Evolutionary conservation across 164 flowering plant species (phyloP), one percentile per base, ranked within the genome.

Genomic region (Sextonia rubra): DNA sequence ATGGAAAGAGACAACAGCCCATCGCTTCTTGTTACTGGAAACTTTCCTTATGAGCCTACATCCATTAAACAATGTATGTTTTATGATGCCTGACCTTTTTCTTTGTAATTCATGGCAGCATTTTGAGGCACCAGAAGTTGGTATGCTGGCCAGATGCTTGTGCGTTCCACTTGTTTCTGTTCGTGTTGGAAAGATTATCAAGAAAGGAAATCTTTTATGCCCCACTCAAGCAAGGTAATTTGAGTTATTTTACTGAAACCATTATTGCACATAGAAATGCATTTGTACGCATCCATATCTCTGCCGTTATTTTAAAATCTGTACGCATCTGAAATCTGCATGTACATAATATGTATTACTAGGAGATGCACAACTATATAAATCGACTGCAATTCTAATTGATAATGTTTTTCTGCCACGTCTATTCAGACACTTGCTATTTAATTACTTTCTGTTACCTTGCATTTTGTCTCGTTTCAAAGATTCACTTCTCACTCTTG

Each of bases 131-230:
- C 70, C 90, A 4, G 99, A 95, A 79, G 93, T 93, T 72, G 97
- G 94, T 3, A 74, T 89, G 82, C 86, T 93, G n/a, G 97, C 99
- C 0, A 88, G 97, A 76, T 95, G 97, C 68, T 87, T 95, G 82
- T 93, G 93, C 70, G 72, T 91, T 62, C 98, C 99, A 11, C 90
- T 95, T 22, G 98, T 93, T 70, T 89, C 99, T 0, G 73, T 93
- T 77, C 98, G 99, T 7, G 98, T 90, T 58, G 99, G 99, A 65
- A 91, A 87, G 88, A 82, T 93, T 62, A 72, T 80, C 68, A 90
- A 87, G 85, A 89, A 87, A 81, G 97, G 98, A 29, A 80, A 82
- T 2, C 83, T 79, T 23, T 66, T 93, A 27, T 86, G 86, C 74
- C 99, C 99, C 7, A 88, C 94, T 56, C 56, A 86, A 48, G 61